Conservation (phyloP, 2,329 filamentous ascomycete genomes). For the Pseudofabraea citricarpa region DNA sequence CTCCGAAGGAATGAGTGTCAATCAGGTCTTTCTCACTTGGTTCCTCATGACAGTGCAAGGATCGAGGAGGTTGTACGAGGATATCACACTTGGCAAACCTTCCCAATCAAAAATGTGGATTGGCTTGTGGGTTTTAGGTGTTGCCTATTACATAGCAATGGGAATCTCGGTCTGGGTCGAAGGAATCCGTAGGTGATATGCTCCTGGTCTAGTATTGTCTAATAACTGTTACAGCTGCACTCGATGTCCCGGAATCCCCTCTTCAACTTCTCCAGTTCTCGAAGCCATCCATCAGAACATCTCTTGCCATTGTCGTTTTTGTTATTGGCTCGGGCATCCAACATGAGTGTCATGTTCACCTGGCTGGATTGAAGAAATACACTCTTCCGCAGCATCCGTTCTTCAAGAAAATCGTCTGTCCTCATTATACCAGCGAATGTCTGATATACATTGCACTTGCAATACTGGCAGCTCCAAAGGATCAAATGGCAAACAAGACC, state of each 20-base stretch:
- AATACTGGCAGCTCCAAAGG: slow-evolving; percentile 65
- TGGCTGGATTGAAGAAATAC: slow-evolving; percentile 74
- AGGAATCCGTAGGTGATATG: slow-evolving; percentile 56
- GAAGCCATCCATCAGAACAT: slow-evolving; percentile 39
- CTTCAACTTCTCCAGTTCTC: slow-evolving; percentile 17
- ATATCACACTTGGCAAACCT: slow-evolving; percentile 56
- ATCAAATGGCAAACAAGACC: slow-evolving; percentile 64
- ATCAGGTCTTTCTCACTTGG: slow-evolving; percentile 64
- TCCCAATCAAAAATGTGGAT: slow-evolving; percentile 76
- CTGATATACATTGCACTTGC: slow-evolving; percentile 77
- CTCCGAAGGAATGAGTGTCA: slow-evolving; percentile 43
- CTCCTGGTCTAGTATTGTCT: neutral
- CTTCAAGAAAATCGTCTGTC: slow-evolving; percentile 71
- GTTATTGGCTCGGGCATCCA: slow-evolving; percentile 68
- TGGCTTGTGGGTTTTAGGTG: slow-evolving; percentile 74
- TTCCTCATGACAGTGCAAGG: slow-evolving; percentile 72
- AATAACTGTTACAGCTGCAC: slow-evolving; percentile 18
- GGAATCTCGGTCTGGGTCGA: slow-evolving; percentile 82
- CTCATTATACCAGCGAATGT: slow-evolving; percentile 90
- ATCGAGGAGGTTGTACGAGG: slow-evolving; percentile 71
- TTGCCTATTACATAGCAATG: slow-evolving; percentile 71
- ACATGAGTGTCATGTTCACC: slow-evolving; percentile 65
- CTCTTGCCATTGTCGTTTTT: slow-evolving; percentile 58
- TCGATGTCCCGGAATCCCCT: slow-evolving; percentile 7
- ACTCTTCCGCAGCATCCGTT: slow-evolving; percentile 69